Evolutionary conservation across 2,329 filamentous ascomycete genomes (phyloP).

Genomic region (Penicillium rolfsii): DNA sequence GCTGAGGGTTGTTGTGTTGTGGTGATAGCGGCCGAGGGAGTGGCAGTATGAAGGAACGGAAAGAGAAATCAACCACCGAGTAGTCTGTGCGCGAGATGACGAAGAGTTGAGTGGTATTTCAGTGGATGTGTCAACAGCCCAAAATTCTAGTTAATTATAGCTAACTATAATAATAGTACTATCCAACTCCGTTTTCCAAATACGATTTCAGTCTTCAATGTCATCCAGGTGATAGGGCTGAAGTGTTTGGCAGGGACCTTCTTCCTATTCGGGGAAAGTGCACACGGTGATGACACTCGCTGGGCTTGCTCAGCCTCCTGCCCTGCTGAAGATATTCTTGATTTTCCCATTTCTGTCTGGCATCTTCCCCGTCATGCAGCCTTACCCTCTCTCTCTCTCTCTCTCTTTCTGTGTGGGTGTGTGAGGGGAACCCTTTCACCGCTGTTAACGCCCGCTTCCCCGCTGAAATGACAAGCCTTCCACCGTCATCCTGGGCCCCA

Average conservation of each 20-base stretch:
- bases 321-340: neutral
- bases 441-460: constrained; percentile 22
- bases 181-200: neutral
- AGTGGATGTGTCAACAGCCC: neutral
- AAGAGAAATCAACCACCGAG: neutral
- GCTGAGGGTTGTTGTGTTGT: neutral
- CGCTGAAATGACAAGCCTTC: constrained; percentile 24
- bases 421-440: constrained; percentile 19
- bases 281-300: neutral
- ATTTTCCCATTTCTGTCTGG: neutral
- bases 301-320: neutral
- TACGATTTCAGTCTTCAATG: neutral
- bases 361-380: constrained; percentile 9
- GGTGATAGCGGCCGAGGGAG: neutral
- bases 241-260: neutral
- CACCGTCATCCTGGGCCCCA: constrained; percentile 22
- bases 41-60: neutral
- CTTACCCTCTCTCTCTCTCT: constrained; percentile 3
- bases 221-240: neutral
- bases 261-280: neutral
- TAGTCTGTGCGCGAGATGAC: neutral
- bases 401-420: neutral
- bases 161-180: neutral
- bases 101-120: neutral
- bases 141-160: neutral